Evolutionary conservation across 495 filamentous ascomycete genomes (phyloP), one percentile per base, ranked within the genome.

Genomic region (Penicillium diatomitis): DNA sequence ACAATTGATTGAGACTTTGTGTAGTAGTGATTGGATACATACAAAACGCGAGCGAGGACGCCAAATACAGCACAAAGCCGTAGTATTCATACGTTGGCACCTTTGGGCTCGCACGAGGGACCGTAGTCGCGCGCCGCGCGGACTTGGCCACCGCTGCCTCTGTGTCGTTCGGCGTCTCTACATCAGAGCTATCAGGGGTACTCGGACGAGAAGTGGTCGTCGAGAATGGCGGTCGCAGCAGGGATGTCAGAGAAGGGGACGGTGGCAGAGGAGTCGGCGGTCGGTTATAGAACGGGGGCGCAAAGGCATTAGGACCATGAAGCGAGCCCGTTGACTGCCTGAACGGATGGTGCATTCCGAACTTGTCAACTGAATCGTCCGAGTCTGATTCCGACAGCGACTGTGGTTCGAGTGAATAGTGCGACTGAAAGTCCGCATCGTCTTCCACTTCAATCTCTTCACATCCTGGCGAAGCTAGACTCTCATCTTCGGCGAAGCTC

Each of bases 31-130:
- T 11, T 37, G 28, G 11, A 9, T n/a, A 64, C 73, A 57, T 56
- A 79, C 76, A 64, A 62, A 96, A 97, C 2, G 78, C 81, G 35
- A 90, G 69, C 9, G 79, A 84, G 34, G 83, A 87, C 57, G 87
- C 84, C 29, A 98, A 76, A 64, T 98, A 97, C 29, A 98, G 77
- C 44, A 92, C 90, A 69, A 98, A 97, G 53, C 92, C 92, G 64
- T 98, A 97, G 77, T 98, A 98, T 62, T 98, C 92, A 66, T 98
- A 97, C 0, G 92, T 98, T 6, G 92, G 92, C 1, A 97, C 90
- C 56, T 90, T 90, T 0, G 92, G 92, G 38, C 84, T 84, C 10
- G 90, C 92, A 34, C 90, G 84, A 1, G 92, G 88, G 9, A 96
- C 81, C 0, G 86, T 86, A 38, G 82, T 82, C 34, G 84, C 78